A percentile compares a stretch with the other conserved stretches of the same genome.
phyloP scores from a whole-genome alignment of 192 early-diverging fungal species.

The Gonapodya prolifera region DNA sequence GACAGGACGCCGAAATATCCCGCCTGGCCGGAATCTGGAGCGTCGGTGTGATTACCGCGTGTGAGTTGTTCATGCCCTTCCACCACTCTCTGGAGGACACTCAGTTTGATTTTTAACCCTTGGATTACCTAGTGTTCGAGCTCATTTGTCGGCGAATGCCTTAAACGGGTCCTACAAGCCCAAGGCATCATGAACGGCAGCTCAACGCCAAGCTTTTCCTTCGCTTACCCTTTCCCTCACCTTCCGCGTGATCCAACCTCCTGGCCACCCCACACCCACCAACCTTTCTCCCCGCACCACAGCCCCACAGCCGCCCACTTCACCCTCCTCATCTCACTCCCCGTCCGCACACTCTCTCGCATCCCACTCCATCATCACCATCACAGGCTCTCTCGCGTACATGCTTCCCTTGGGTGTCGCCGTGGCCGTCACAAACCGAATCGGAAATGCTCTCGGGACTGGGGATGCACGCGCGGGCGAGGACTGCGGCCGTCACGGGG shows the following conservation, averaged over 20 bases:
- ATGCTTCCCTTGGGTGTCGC: constrained; percentile 40
- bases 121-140: neutral
- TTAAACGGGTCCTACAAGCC: neutral
- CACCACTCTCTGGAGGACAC: no score
- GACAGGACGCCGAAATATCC: neutral
- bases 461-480: neutral
- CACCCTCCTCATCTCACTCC: no score
- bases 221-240: neutral
- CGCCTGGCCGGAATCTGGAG: neutral
- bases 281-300: no score
- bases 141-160: neutral
- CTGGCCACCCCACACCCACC: no score
- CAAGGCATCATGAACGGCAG: neutral
- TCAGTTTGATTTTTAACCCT: no score
- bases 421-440: constrained; percentile 36
- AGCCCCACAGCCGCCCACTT: no score
- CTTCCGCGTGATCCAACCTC: neutral
- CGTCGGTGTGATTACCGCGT: neutral
- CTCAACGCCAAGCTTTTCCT: neutral
- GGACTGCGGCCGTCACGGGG: neutral
- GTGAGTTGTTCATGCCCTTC: no score
- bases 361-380: constrained; percentile 46
- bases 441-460: constrained; percentile 26
- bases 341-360: constrained; percentile 36
- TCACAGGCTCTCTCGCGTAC: constrained; percentile 30